Conservation (phyloP, 345 rosid genomes). For the Euphorbia lathyris region DNA sequence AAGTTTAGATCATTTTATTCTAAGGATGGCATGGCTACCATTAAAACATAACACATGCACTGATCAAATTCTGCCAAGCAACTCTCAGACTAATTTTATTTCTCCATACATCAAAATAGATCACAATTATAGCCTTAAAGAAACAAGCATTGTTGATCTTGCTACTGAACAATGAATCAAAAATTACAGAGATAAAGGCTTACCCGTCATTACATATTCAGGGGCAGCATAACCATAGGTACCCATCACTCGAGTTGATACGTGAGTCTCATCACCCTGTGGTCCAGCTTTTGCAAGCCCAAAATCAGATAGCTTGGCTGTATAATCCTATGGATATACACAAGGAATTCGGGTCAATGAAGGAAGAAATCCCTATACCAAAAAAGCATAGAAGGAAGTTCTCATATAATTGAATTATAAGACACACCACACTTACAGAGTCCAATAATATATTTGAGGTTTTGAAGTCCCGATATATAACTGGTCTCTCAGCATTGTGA, state of each 20-base stretch:
- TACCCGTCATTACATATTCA: slow-evolving; percentile 97
- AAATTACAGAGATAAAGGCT: slow-evolving; percentile 16
- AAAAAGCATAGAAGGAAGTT: slow-evolving; percentile 11
- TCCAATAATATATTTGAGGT: slow-evolving; percentile 94
- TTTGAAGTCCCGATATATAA: slow-evolving; percentile 92
- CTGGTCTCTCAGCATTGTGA: slow-evolving; percentile 94
- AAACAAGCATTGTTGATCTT: background rate
- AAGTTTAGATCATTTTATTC: background rate
- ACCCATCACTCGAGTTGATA: slow-evolving; percentile 96
- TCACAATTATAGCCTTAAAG: background rate
- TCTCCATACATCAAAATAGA: background rate
- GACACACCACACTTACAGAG: slow-evolving; percentile 49
- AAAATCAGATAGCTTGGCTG: slow-evolving; percentile 95
- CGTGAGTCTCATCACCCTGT: slow-evolving; percentile 95
- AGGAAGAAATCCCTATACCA: background rate
- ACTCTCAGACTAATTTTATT: background rate
- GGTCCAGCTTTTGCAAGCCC: slow-evolving; percentile 99
- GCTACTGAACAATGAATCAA: background rate
- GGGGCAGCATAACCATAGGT: slow-evolving; percentile 98
- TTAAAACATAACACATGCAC: background rate
- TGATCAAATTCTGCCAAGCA: background rate
- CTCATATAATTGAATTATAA: background rate
- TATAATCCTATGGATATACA: slow-evolving; percentile 63
- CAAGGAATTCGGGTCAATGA: slow-evolving; percentile 19
- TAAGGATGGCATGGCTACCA: background rate